Conservation (phyloP, 2,329 filamentous ascomycete species). For the Tolypocladium cylindrosporum region DNA sequence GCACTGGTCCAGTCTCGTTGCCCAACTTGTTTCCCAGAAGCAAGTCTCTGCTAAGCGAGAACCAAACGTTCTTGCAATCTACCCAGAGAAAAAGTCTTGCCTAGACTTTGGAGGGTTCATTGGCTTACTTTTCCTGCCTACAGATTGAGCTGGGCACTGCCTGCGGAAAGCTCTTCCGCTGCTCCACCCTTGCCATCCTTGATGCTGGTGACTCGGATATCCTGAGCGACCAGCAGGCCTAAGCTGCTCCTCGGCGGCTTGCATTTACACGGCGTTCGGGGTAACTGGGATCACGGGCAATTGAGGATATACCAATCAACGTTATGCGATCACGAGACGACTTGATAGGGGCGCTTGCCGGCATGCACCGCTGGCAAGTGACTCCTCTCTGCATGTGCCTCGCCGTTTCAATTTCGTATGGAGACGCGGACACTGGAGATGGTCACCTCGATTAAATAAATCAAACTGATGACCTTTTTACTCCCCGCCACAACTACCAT, state of each 20-base stretch:
- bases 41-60: constrained; percentile 9
- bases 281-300: constrained; percentile 23
- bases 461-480: constrained; percentile 9
- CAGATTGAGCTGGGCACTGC: constrained; percentile 97
- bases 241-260: constrained; percentile 22
- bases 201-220: constrained; percentile 99
- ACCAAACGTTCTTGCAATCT: constrained; percentile 28
- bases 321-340: constrained; percentile 21
- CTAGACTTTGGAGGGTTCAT: constrained; percentile 79
- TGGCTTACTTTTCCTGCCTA: constrained; percentile 44
- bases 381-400: constrained; percentile 14
- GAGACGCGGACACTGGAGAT: constrained; percentile 2
- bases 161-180: constrained; percentile 98
- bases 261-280: constrained; percentile 33
- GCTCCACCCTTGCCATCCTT: constrained; percentile 92
- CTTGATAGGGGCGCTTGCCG: constrained; percentile 8
- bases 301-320: constrained; percentile 26
- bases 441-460: constrained; percentile 9
- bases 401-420: constrained; percentile 2
- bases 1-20: background rate
- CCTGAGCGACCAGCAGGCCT: constrained; percentile 65
- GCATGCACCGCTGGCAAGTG: constrained; percentile 6
- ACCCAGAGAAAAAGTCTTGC: constrained; percentile 86
- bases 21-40: constrained; percentile 6
- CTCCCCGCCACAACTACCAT: constrained; percentile 1